Conservation (phyloP, 2,329 filamentous ascomycete genomes). For the Xylaria hypoxylon region DNA sequence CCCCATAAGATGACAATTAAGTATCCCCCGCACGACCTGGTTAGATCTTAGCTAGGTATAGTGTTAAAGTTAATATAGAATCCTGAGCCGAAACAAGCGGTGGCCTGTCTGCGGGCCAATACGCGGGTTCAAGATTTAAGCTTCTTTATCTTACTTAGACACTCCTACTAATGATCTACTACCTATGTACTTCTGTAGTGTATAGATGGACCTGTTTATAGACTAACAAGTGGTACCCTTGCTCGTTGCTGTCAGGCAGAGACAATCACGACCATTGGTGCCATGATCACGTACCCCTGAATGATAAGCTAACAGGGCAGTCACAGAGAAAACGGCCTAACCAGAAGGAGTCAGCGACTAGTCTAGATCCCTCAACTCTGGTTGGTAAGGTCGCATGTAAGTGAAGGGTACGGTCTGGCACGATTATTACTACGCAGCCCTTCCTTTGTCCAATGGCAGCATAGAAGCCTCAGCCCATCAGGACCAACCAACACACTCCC, state of each 20-base stretch:
- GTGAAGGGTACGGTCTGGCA: slow-evolving; percentile 26
- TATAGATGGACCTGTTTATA: slow-evolving; percentile 12
- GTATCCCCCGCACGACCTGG: not conserved
- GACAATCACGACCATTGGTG: not conserved
- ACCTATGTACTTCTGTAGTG: too few species aligned
- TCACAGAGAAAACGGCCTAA: slow-evolving; percentile 24
- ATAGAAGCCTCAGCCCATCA: slow-evolving; percentile 30
- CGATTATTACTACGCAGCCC: slow-evolving; percentile 40
- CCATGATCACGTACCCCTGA: slow-evolving; percentile 14
- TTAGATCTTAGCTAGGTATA: slow-evolving; percentile 16
- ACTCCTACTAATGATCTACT: not conserved
- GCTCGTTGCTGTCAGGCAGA: not conserved
- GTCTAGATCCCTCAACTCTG: slow-evolving; percentile 23
- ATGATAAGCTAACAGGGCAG: slow-evolving; percentile 26
- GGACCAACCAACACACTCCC: slow-evolving; percentile 24
- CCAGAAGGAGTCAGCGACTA: slow-evolving; percentile 39
- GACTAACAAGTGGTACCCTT: slow-evolving; percentile 22
- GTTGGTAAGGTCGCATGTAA: slow-evolving; percentile 21
- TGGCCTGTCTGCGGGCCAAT: slow-evolving; percentile 7
- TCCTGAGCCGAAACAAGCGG: slow-evolving; percentile 1
- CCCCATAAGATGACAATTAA: slow-evolving; percentile 26
- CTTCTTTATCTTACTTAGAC: slow-evolving; percentile 23
- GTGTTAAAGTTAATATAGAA: not conserved
- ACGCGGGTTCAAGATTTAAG: slow-evolving; percentile 18
- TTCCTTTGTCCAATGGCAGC: slow-evolving; percentile 29